Percentiles rank a stretch among this genome's conserved stretches.
Conservation (phyloP, 495 filamentous ascomycete species). For the Penicillium daleae region DNA sequence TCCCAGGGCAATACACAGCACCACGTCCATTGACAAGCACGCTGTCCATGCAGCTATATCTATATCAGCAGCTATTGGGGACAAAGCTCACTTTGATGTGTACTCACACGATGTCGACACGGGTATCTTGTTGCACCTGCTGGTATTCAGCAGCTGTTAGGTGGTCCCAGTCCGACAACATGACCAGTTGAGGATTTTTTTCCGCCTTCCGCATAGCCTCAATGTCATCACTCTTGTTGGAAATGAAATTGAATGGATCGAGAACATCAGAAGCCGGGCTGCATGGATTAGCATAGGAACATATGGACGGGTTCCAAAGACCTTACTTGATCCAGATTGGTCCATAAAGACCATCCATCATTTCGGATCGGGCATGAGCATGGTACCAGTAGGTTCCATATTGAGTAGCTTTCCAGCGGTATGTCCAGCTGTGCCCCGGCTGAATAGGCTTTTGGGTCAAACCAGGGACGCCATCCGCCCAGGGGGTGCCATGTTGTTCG, state of each 20-base stretch:
- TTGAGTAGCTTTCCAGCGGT: constrained; percentile 44
- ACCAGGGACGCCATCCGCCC: constrained; percentile 56
- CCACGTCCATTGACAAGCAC: constrained; percentile 59
- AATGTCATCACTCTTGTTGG: constrained; percentile 41
- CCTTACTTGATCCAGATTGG: constrained; percentile 47
- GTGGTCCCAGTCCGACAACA: constrained; percentile 58
- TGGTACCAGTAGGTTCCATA: constrained; percentile 49
- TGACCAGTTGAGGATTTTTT: constrained; percentile 45
- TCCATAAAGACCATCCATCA: constrained; percentile 57
- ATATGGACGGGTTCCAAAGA: not conserved
- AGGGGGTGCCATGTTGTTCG: constrained; percentile 43
- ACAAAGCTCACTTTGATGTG: too few relatives aligned
- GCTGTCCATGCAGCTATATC: constrained; percentile 47
- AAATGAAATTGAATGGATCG: constrained; percentile 53
- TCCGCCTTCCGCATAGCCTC: constrained; percentile 52
- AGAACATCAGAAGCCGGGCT: constrained; percentile 39
- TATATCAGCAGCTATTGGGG: not conserved
- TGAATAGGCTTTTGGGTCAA: constrained; percentile 50
- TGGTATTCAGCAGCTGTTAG: constrained; percentile 50
- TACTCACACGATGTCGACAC: constrained; percentile 44
- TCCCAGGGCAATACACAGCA: constrained; percentile 49
- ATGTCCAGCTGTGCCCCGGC: constrained; percentile 49
- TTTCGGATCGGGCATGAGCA: constrained; percentile 48
- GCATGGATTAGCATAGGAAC: not conserved
- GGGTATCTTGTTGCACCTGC: constrained; percentile 39